These are phyloP conservation scores for Solanum virginianum DNA, from an alignment of 257 asterid genomes.

Conservation along the genomic window DNA sequence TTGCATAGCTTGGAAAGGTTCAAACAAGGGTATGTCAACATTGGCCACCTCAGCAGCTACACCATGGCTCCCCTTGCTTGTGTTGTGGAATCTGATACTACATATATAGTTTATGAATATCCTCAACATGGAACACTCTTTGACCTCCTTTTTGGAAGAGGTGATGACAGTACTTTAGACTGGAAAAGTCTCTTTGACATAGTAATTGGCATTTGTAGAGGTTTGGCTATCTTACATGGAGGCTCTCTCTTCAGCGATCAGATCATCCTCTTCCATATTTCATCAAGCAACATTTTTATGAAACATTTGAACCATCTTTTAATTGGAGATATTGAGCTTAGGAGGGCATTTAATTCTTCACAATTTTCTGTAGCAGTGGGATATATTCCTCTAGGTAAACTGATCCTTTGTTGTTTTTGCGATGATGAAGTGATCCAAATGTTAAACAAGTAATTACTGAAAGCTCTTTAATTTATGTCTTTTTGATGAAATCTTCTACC, in stretches of 20 bases:
- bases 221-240: neutral
- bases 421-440: neutral
- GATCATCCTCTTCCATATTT: neutral
- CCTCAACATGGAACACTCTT: too few species aligned
- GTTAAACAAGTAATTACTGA: neutral
- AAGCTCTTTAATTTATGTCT: neutral
- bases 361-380: neutral
- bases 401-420: neutral
- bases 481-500: neutral
- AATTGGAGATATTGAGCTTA: neutral
- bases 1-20: neutral
- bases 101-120: neutral
- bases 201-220: neutral
- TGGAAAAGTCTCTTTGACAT: neutral
- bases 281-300: neutral
- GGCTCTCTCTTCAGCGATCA: neutral
- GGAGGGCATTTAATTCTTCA: neutral
- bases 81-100: neutral
- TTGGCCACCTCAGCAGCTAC: neutral
- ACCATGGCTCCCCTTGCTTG: neutral
- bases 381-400: slow-evolving; percentile 4
- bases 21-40: neutral
- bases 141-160: neutral
- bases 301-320: neutral
- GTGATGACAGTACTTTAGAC: neutral